Evolutionary conservation across 768 basidiomycete genomes (phyloP), one percentile per base, ranked within the genome.

Genomic region (Crassisporium funariophilum): DNA sequence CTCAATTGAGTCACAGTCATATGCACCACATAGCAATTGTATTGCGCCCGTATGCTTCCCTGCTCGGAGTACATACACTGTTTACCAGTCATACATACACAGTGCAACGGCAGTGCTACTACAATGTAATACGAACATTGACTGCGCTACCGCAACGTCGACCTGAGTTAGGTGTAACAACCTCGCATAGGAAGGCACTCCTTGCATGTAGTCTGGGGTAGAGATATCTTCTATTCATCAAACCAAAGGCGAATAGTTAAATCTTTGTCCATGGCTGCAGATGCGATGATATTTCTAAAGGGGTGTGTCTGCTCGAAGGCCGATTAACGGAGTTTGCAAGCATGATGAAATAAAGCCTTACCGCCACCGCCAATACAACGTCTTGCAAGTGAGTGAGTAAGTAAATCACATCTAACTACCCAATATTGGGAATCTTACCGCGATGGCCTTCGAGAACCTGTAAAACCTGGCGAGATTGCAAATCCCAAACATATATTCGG

Each of bases 211-310:
- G n/a, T n/a, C n/a, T n/a, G n/a, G n/a, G n/a, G n/a, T n/a, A n/a
- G n/a, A n/a, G n/a, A n/a, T 35, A 15, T 24, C 22, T 12, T 35
- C 44, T 50, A 63, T 46, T 67, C 65, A 58, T 88, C 83, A 46
- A 75, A 71, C 94, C 94, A 97, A 12, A 98, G 56, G 43, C 85
- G 78, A 58, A 98, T 88, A 4, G 83, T 84, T 50, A 89, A 67
- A 56, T 95, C 94, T 54, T 91, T 91, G 56, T 94, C 92, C 78
- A 91, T 84, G 8, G 85, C 81, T n/a, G 89, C 91, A 4, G 91
- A 91, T 5, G 91, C 94, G 52, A 98, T 86, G 44, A 88, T 82
- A 36, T 74, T 76, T 41, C 71, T 77, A 16, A 71, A 76, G 1
- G 94, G 93, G 67, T 95, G 91, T 2, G 84, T 78, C 92, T 95